Evolutionary conservation across 2,329 filamentous ascomycete genomes (phyloP).

Genomic region (Epichloe amarillans): DNA sequence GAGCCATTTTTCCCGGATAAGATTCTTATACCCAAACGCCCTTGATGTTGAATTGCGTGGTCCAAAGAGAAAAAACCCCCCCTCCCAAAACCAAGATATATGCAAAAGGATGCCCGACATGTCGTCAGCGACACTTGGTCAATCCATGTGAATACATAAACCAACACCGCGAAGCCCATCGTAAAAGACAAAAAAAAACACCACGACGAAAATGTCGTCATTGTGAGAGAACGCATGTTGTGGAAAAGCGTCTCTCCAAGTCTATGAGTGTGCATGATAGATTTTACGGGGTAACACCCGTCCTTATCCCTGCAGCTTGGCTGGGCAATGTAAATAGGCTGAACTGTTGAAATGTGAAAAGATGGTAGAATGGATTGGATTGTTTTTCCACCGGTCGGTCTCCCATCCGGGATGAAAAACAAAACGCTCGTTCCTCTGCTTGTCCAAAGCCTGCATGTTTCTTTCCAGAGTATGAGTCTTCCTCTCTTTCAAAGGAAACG

Average conservation of each 20-base stretch:
- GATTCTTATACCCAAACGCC: constrained; percentile 5
- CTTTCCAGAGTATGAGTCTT: too few relatives aligned
- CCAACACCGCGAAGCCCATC: not conserved
- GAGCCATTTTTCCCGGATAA: constrained; percentile 7
- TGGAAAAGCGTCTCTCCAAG: not conserved
- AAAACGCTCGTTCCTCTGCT: not conserved
- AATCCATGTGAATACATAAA: too few relatives aligned
- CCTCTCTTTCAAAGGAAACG: too few relatives aligned
- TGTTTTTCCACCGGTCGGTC: not conserved
- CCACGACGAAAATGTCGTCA: not conserved
- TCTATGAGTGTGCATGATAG: constrained; percentile 3
- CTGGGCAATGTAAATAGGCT: not conserved
- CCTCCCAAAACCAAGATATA: not conserved
- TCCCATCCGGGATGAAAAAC: not conserved
- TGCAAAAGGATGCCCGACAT: not conserved
- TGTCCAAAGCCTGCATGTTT: too few relatives aligned
- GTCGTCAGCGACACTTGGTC: too few relatives aligned
- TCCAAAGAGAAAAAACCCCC: not conserved
- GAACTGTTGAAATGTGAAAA: not conserved
- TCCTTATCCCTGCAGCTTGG: not conserved
- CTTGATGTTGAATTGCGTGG: constrained; percentile 11
- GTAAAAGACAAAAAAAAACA: not conserved
- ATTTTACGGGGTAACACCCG: not conserved
- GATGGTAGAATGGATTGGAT: too few relatives aligned
- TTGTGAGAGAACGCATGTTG: not conserved